Evolutionary conservation across 306 rosid genomes (phyloP), one percentile per base, ranked within the genome.

Genomic region (Cicer pinnatifidum): DNA sequence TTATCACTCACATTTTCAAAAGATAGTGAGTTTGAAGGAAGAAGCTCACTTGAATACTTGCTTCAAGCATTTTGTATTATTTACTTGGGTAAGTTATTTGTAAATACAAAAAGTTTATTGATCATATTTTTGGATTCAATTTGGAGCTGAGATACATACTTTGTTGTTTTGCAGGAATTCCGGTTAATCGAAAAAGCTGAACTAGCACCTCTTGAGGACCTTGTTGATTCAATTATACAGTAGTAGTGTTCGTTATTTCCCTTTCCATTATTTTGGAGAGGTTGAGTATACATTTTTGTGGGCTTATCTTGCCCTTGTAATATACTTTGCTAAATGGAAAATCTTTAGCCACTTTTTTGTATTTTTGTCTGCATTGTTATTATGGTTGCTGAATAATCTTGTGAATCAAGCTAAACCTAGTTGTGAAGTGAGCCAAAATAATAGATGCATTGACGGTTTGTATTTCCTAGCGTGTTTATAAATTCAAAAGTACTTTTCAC

Each of bases 11-110:
- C 97, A 92, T 81, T 92, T 92, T 69, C 90, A 82, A 75, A 89
- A 88, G 86, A 92, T 92, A 40, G 86, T 90, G 71, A 86, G 90
- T 79, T 82, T 92, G 87, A 92, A 89, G 84, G 97, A 92, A 83
- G 94, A 92, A 83, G 97, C 97, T 73, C 97, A 92, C 75, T 86
- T 92, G 45, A 92, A 92, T 58, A 92, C 97, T 60, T 92, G 96
- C 92, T 89, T 92, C 83, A 92, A 92, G 87, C 97, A 92, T 78
- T 92, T 92, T 80, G 89, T 92, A 76, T 87, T 92, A 52, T 92
- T 89, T 76, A 89, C 92, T 7, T 89, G 96, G 82, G 97, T 92
- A 76, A 88, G 93, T 78, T 81, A 11, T 58, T 53, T 11, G 19
- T 5, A 67, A 9, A 13, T 19, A 23, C 51, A 5, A 6, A 11